Evolutionary conservation across 2,329 filamentous ascomycete genomes (phyloP), one percentile per base, ranked within the genome.

Genomic region (Mollisia scopiformis): DNA sequence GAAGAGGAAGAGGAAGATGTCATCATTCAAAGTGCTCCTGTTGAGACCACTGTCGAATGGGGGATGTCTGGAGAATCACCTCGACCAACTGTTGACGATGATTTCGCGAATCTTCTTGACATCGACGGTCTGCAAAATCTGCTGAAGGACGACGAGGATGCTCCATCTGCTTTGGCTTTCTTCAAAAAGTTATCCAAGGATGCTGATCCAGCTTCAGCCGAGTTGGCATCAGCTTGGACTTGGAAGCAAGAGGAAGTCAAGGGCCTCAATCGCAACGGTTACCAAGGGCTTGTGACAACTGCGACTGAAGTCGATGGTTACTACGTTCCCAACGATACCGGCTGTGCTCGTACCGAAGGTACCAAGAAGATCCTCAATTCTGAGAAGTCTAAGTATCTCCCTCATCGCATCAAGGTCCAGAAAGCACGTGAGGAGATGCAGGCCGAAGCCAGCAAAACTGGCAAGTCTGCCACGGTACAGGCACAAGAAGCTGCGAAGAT

Each of bases 381-480:
- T 0, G 95, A 99, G 75, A 99, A 99, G 80, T 97, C 93, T 28
- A 97, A 97, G 74, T 99, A 99, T 73, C 84, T 99, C 7, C 95
- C 95, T 41, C 95, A 99, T 80, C 93, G 96, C 66, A 95, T 99
- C 78, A 96, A 96, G 73, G 92, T 99, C 21, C 91, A 95, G 75
- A 95, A 90, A 77, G 92, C 90, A 25, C 87, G 93, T 55, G 93
- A 97, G 75, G 93, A 95, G 75, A 90, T 93, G n/a, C 90, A 97
- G 75, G 89, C 88, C n/a, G 81, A 82, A 47, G 85, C 88, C 76
- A 72, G 90, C 83, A 78, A 86, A 79, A 89, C 80, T 68, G 87
- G 83, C 61, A 90, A 86, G 69, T 88, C 91, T 66, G 78, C 84
- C 6, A 84, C 84, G 10, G 82, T 85, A 27, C 83, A 88, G 4